Evolutionary conservation across 2,329 filamentous ascomycete genomes (phyloP).

Genomic region (Cladorrhinum sp.): DNA sequence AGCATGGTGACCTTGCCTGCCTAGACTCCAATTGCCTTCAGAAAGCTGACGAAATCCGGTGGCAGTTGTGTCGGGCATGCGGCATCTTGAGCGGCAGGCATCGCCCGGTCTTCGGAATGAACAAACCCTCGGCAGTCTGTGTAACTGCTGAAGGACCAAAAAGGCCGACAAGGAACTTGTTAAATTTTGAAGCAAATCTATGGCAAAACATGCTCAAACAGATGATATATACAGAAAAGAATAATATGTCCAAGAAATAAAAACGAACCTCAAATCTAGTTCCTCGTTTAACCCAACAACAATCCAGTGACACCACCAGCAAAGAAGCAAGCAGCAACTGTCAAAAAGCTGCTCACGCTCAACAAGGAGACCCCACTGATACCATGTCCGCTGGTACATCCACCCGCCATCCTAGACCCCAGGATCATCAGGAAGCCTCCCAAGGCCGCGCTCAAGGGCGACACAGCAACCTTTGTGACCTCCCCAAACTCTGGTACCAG

Average conservation of each 20-base stretch:
- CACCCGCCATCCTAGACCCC: conserved; percentile 60
- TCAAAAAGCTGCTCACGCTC: conserved; percentile 60
- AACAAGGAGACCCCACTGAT: conserved; percentile 65
- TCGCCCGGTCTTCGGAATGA: no score
- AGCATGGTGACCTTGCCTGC: no score
- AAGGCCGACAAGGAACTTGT: no score
- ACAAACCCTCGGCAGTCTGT: no score
- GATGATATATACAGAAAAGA: not conserved
- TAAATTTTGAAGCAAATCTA: no score
- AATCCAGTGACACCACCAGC: conserved; percentile 13
- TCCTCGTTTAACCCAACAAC: conserved; percentile 15
- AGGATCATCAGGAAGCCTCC: conserved; percentile 59
- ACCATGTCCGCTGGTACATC: conserved; percentile 67
- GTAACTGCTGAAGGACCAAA: no score
- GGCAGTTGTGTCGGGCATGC: no score
- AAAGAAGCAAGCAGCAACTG: conserved; percentile 55
- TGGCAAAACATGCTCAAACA: no score
- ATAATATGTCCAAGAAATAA: not conserved
- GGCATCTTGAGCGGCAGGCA: no score
- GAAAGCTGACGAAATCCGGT: no score
- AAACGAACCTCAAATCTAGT: not conserved
- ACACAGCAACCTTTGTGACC: conserved; percentile 28
- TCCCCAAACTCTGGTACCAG: conserved; percentile 33
- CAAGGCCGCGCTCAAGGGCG: conserved; percentile 40
- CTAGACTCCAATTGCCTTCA: no score